Evolutionary conservation across 768 basidiomycete species (phyloP).

Genomic region (Hydnum rufescens): DNA sequence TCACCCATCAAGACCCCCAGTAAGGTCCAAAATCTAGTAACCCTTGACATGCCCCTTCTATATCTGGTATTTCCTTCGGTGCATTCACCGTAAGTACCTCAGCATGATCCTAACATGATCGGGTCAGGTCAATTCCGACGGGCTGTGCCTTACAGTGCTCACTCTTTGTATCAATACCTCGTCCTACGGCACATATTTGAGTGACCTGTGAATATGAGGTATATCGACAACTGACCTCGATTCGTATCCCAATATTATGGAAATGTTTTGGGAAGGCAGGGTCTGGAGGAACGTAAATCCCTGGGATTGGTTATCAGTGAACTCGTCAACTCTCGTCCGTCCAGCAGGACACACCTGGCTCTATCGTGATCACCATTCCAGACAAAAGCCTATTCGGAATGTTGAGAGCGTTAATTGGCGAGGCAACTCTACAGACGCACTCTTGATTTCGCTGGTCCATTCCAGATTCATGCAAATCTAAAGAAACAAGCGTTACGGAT

Average conservation of each 20-base stretch:
- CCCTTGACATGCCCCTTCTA: constrained; percentile 67
- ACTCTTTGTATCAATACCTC: constrained; percentile 47
- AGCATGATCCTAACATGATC: constrained; percentile 23
- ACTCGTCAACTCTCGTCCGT: not conserved
- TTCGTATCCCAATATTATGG: constrained; percentile 80
- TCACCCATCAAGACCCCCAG: too few species aligned
- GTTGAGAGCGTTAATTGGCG: constrained; percentile 13
- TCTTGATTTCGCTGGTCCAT: not conserved
- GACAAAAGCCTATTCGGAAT: constrained; percentile 30
- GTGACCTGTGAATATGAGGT: not conserved
- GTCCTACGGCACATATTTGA: constrained; percentile 25
- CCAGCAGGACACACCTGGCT: constrained; percentile 37
- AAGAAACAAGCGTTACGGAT: not conserved
- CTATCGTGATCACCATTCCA: constrained; percentile 87
- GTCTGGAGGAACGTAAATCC: constrained; percentile 73
- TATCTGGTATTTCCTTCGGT: constrained; percentile 69
- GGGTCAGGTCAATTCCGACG: not conserved
- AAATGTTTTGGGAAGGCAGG: constrained; percentile 67
- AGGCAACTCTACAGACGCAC: constrained; percentile 14
- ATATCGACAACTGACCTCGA: constrained; percentile 37
- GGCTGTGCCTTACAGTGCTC: not conserved
- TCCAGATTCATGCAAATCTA: constrained; percentile 75
- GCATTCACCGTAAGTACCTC: constrained; percentile 47
- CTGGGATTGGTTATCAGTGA: constrained; percentile 18
- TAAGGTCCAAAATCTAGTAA: constrained; percentile 40